Evolutionary conservation across 306 rosid genomes (phyloP), one percentile per base, ranked within the genome.

Genomic region (Corylus americana): DNA sequence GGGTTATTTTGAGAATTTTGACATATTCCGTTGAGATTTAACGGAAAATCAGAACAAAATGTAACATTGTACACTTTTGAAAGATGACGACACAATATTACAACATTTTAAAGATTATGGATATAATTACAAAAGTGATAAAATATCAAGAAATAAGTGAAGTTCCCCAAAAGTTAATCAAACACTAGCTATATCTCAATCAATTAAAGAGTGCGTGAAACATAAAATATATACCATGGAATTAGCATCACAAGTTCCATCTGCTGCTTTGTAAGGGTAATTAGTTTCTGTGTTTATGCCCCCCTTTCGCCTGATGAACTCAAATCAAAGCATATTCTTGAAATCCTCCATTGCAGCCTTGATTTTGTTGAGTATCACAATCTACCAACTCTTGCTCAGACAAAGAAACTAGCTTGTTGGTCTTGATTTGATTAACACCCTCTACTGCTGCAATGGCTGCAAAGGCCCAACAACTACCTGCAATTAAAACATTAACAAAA

Each of bases 401-500:
- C 68, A 88, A 66, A 9, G 87, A 76, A 9, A 88, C 89, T 50
- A 88, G 81, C 72, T 83, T 79, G 0, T 77, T 37, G 61, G 89
- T 85, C 78, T 76, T 85, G 1, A 88, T 83, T 73, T 85, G 84
- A 79, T 88, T 88, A 9, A 88, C 83, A 0, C 91, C 91, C 86
- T 88, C 91, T 18, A 88, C 89, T 0, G 86, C 89, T 11, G 7
- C 91, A 8, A 85, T 20, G 0, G 91, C 55, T 66, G 91, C 83
- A 85, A 88, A 88, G 0, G 91, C 87, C 91, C 91, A 85, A 37
- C 91, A 88, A 66, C 91, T 85, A 69, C 89, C 89, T 87, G 20
- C 31, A 44, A 18, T 22, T 22, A 22, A 22, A 55, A 78, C 76
- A 80, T 57, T 55, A 76, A 9, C 10, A 11, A 37, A 37, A 81